phyloP scores from a whole-genome alignment of 768 basidiomycete genomes.

The Pisolithus microcarpus region DNA sequence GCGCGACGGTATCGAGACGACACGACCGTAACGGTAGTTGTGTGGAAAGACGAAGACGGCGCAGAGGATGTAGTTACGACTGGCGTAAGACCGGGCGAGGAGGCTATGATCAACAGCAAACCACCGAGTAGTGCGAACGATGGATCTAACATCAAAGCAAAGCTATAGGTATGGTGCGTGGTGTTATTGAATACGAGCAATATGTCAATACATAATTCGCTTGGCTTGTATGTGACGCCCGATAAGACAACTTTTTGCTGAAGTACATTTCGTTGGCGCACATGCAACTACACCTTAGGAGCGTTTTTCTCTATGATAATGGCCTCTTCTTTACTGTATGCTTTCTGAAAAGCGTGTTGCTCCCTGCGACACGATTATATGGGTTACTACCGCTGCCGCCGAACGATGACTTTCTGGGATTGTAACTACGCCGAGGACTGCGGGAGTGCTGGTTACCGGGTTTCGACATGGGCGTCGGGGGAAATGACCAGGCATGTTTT shows the following conservation, averaged over 20 bases:
- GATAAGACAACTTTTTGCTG: too few species aligned
- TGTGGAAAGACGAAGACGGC: constrained; percentile 64
- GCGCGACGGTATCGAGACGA: constrained; percentile 79
- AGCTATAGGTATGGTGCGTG: constrained; percentile 34
- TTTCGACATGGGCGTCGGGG: constrained; percentile 16
- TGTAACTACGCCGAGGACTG: background rate
- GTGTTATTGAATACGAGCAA: background rate
- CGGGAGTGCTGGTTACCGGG: constrained; percentile 8
- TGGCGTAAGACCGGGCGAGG: background rate
- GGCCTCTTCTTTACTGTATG: constrained; percentile 12
- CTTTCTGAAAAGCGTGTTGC: constrained; percentile 26
- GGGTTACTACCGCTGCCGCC: constrained; percentile 29
- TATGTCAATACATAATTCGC: too few species aligned
- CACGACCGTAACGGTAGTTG: constrained; percentile 76
- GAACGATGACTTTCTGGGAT: constrained; percentile 23
- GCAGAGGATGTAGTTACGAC: constrained; percentile 26
- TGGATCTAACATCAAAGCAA: constrained; percentile 33
- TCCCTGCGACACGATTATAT: constrained; percentile 27
- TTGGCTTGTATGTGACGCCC: too few species aligned
- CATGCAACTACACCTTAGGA: too few species aligned
- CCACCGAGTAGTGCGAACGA: background rate
- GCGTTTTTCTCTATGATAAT: too few species aligned
- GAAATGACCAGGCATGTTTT: constrained; percentile 14
- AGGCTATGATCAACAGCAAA: background rate
- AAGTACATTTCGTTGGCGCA: too few species aligned